Evolutionary conservation across 2,329 filamentous ascomycete species (phyloP).

Genomic region (Ascochyta koolunga): DNA sequence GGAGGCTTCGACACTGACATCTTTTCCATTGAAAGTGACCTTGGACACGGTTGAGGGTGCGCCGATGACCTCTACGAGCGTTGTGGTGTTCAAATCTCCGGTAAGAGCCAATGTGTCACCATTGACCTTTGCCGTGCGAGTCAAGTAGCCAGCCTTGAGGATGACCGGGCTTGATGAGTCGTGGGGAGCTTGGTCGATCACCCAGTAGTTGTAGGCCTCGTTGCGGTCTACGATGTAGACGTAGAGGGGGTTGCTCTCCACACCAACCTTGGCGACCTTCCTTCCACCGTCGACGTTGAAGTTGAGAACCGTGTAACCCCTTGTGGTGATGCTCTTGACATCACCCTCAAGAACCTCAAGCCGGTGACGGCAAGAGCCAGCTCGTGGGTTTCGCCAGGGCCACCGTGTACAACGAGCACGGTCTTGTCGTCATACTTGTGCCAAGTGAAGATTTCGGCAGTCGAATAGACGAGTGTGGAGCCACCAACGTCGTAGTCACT

Average conservation of each 20-base stretch:
- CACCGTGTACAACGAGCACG: constrained; percentile 69
- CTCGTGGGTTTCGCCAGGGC: constrained; percentile 67
- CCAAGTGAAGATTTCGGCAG: constrained; percentile 72
- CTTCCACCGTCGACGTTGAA: constrained; percentile 63
- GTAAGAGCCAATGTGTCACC: constrained; percentile 65
- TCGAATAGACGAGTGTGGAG: constrained; percentile 68
- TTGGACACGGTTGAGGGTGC: constrained; percentile 58
- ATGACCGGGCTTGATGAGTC: constrained; percentile 55
- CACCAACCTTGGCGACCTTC: constrained; percentile 57
- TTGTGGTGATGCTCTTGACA: constrained; percentile 46
- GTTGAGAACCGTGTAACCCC: constrained; percentile 56
- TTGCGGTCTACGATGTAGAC: constrained; percentile 69
- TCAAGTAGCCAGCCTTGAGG: constrained; percentile 67
- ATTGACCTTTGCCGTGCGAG: constrained; percentile 64
- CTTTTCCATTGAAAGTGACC: constrained; percentile 66
- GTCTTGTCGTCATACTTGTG: constrained; percentile 66
- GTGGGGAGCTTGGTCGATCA: constrained; percentile 55
- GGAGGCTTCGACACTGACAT: constrained; percentile 47
- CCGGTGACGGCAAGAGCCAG: constrained; percentile 56
- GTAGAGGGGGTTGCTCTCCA: constrained; percentile 52
- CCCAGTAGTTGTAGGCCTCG: constrained; percentile 73
- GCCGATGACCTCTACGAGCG: constrained; percentile 71
- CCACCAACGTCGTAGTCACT: constrained; percentile 69
- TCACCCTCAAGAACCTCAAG: constrained; percentile 51
- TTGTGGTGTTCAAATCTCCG: constrained; percentile 75